Evolutionary conservation across 1,284 basidiomycete species (phyloP), one percentile per base, ranked within the genome.

Genomic region (Cryptococcus hybrid): DNA sequence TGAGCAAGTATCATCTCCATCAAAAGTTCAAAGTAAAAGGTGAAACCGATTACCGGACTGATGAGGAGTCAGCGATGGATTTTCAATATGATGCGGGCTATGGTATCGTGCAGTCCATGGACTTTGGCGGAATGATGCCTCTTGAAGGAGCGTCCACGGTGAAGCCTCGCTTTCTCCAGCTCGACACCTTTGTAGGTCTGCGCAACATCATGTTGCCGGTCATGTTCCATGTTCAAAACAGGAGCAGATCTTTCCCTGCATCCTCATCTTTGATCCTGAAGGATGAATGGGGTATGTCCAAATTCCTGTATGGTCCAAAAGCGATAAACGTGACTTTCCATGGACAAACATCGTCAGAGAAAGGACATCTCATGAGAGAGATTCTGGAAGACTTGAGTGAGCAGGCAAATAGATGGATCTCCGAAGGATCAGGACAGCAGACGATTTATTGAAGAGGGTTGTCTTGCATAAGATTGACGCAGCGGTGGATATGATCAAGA

Each of bases 71-170:
- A n/a, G 39, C 18, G 9, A 39, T 39, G 36, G 42, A 37, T 43
- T 36, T 57, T 18, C 18, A 18, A 6, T 18, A 35, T 49, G 49
- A 52, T 15, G 37, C 49, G 0, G 45, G 44, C n/a, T 59, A 59
- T 30, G 40, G 47, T 11, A n/a, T 18, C 35, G 45, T 49, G 7
- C 46, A 56, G 24, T 39, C 55, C 13, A 56, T 59, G 13, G 58
- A 59, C 47, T 56, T 59, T 30, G 58, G 58, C 7, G 58, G 58
- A 12, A 50, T 59, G 34, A 24, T 59, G 3, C 58, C 58, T 1
- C 13, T 46, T 43, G 40, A 45, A 15, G n/a, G 38, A n/a, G 24
- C 35, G 24, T 44, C n/a, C 35, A 35, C 40, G 24, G 13, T 39
- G 9, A 12, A 24, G 18, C 40, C 37, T 39, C n/a, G 34, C 37